Evolutionary conservation across 1,284 basidiomycete genomes (phyloP).

Genomic region (Trichosporon sp.): DNA sequence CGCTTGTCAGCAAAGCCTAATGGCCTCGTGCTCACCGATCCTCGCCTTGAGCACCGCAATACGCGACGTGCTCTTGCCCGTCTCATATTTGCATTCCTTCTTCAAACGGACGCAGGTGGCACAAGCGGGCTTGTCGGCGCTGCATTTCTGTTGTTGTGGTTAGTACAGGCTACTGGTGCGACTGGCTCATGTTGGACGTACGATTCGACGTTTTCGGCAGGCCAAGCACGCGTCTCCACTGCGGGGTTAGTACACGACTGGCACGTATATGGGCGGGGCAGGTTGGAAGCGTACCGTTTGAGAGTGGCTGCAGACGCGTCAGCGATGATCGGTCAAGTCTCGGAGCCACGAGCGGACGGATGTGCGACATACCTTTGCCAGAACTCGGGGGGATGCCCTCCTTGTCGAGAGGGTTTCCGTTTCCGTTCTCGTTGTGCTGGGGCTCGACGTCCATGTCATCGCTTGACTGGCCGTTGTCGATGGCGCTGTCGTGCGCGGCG

Average conservation of each 20-base stretch:
- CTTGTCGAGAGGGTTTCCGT: conserved; percentile 3
- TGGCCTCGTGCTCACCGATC: conserved; percentile 16
- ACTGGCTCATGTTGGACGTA: conserved; percentile 11
- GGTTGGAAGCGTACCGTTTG: conserved; percentile 13
- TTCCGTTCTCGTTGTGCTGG: neutral
- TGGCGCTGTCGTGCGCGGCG: neutral
- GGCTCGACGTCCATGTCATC: conserved; percentile 17
- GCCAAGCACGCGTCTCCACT: conserved; percentile 33
- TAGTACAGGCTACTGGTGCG: neutral
- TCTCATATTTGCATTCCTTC: conserved; percentile 32
- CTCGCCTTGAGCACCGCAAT: conserved; percentile 30
- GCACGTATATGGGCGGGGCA: neutral
- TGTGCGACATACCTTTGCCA: conserved; percentile 16
- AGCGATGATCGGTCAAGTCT: neutral
- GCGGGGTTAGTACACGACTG: conserved; percentile 11
- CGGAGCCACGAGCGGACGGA: neutral
- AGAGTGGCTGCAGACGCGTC: conserved; percentile 14
- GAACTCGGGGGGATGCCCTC: conserved; percentile 9
- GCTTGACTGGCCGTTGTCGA: conserved; percentile 6
- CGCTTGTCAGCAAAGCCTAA: conserved; percentile 1
- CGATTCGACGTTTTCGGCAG: conserved; percentile 31
- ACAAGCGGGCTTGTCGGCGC: conserved; percentile 30
- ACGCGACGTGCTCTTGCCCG: conserved; percentile 23
- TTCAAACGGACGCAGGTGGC: conserved; percentile 26
- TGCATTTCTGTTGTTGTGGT: conserved; percentile 22